These are phyloP conservation scores for Trichoderma atrobrunneum DNA, from an alignment of 2,329 filamentous ascomycete genomes.

Conservation along the genomic window DNA sequence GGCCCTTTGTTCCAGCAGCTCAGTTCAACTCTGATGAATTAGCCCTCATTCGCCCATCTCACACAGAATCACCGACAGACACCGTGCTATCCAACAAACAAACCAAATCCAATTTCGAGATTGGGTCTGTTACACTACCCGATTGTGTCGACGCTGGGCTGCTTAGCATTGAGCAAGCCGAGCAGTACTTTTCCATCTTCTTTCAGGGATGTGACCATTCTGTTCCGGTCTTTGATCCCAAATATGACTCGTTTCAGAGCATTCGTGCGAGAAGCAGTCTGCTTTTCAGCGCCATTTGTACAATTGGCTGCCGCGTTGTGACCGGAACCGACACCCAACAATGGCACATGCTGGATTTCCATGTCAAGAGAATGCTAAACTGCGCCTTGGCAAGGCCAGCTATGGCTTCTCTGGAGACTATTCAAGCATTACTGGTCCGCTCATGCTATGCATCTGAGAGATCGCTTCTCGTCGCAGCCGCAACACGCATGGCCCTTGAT, in stretches of 20 bases:
- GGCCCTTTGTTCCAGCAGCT: not conserved
- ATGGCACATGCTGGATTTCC: slow-evolving; percentile 43
- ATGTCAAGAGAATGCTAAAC: slow-evolving; percentile 44
- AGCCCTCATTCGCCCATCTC: not conserved
- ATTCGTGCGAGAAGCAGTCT: slow-evolving; percentile 47
- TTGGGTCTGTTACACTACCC: slow-evolving; percentile 13
- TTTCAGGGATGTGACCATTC: slow-evolving; percentile 30
- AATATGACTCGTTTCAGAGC: slow-evolving; percentile 43
- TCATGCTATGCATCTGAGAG: slow-evolving; percentile 53
- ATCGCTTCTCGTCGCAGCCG: slow-evolving; percentile 48
- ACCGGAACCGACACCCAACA: slow-evolving; percentile 37
- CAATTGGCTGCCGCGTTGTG: slow-evolving; percentile 48
- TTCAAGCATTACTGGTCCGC: slow-evolving; percentile 51
- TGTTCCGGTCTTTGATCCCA: slow-evolving; percentile 28
- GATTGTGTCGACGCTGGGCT: slow-evolving; percentile 27
- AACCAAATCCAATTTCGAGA: slow-evolving; percentile 22
- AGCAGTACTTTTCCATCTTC: slow-evolving; percentile 26
- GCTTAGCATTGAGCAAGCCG: slow-evolving; percentile 25
- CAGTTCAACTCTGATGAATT: not conserved
- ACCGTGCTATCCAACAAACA: not conserved
- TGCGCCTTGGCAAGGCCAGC: slow-evolving; percentile 29
- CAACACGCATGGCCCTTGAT: slow-evolving; percentile 50
- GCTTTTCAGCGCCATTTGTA: slow-evolving; percentile 50
- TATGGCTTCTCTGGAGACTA: slow-evolving; percentile 42
- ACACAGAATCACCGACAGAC: not conserved